Percentiles rank a stretch among this genome's conserved stretches.
phyloP scores from a whole-genome alignment of 2,329 filamentous ascomycete species.

The Sporothrix phasma region DNA sequence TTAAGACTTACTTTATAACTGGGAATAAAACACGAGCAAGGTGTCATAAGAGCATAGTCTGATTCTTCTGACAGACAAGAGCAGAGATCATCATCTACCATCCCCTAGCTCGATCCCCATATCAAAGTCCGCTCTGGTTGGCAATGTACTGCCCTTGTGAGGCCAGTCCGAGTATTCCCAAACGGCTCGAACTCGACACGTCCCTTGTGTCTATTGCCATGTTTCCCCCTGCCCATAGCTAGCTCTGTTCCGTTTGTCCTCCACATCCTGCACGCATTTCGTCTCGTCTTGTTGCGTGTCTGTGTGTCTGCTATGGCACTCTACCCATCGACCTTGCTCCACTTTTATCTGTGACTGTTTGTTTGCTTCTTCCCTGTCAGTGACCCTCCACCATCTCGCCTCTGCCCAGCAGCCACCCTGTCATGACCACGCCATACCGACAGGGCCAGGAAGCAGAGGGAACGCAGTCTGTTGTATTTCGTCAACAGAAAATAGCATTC shows the following conservation, averaged over 20 bases:
- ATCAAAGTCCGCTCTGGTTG: too few relatives aligned
- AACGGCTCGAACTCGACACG: background rate
- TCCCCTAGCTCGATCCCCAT: too few relatives aligned
- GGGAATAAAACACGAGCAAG: too few relatives aligned
- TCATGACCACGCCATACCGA: constrained; percentile 4
- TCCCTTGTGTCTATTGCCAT: background rate
- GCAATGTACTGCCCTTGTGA: background rate
- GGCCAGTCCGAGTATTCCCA: background rate
- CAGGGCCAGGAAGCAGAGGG: constrained; percentile 6
- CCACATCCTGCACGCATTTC: background rate
- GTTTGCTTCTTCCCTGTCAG: background rate
- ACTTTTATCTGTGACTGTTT: background rate
- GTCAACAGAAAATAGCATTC: background rate
- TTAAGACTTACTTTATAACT: too few relatives aligned
- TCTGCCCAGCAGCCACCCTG: background rate
- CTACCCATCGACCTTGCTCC: background rate
- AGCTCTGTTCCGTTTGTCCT: background rate
- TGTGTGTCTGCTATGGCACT: background rate
- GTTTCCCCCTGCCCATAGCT: background rate
- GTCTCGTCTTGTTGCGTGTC: background rate
- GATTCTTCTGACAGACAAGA: too few relatives aligned
- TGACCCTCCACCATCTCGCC: background rate
- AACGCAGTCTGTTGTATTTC: background rate
- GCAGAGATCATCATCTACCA: too few relatives aligned
- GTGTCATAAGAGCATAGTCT: too few relatives aligned